Percentiles rank a stretch among this genome's conserved stretches.
Evolutionary conservation across 495 filamentous ascomycete species (phyloP).

Genomic region (Hypoxylon cercidicola): DNA sequence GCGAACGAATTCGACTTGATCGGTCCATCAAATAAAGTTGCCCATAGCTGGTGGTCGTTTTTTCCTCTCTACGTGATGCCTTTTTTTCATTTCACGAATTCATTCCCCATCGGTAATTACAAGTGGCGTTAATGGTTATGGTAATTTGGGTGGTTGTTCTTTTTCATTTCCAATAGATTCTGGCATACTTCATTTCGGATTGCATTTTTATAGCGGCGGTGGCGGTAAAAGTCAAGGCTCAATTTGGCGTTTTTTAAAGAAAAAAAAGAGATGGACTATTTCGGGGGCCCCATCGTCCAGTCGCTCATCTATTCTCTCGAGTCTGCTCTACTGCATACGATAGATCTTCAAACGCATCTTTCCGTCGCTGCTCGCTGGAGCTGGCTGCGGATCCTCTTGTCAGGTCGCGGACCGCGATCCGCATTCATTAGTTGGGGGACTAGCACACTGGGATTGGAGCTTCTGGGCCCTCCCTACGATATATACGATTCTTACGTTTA

Average conservation of each 20-base stretch:
- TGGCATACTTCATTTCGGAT: slow-evolving; percentile 38
- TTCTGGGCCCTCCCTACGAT: slow-evolving; percentile 19
- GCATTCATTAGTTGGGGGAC: neutral
- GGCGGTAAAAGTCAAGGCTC: slow-evolving; percentile 43
- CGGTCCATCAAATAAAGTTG: slow-evolving; percentile 8
- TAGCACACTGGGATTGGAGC: slow-evolving; percentile 3
- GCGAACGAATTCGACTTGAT: slow-evolving; percentile 13
- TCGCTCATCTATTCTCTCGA: slow-evolving; percentile 27
- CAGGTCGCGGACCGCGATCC: neutral
- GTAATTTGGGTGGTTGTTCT: slow-evolving; percentile 36
- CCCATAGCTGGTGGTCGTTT: slow-evolving; percentile 10
- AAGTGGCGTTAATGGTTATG: slow-evolving; percentile 41
- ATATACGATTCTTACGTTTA: slow-evolving; percentile 40
- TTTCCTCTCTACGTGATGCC: slow-evolving; percentile 21
- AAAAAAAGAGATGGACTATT: slow-evolving; percentile 41
- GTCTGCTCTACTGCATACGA: slow-evolving; percentile 13
- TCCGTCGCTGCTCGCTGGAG: neutral
- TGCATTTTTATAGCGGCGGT: slow-evolving; percentile 46
- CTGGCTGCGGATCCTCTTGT: slow-evolving; percentile 1
- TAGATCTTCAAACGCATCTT: slow-evolving; percentile 19
- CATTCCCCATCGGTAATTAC: slow-evolving; percentile 37
- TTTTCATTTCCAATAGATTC: slow-evolving; percentile 45
- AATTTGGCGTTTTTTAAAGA: slow-evolving; percentile 40
- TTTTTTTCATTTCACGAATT: slow-evolving; percentile 23
- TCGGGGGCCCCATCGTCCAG: slow-evolving; percentile 24